Conservation (phyloP, 192 early-diverging fungal species). For the Phycomyces nitens region DNA sequence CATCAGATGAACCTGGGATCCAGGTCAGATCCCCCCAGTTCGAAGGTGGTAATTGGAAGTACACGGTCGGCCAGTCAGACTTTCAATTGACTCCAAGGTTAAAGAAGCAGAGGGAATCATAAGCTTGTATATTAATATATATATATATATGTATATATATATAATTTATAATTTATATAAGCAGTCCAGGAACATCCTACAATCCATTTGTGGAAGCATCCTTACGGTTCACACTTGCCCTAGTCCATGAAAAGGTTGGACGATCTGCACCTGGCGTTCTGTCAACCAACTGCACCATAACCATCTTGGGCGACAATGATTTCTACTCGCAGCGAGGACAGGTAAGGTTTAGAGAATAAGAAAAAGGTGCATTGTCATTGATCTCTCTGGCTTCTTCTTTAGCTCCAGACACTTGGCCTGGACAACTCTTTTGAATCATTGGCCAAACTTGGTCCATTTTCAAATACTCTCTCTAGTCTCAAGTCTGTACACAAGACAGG, state of each 20-base stretch:
- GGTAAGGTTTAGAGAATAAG: slow-evolving; percentile 35
- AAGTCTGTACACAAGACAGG: slow-evolving; percentile 90
- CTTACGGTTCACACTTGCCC: slow-evolving; percentile 41
- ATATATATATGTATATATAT: background rate
- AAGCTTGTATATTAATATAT: background rate
- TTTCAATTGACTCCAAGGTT: background rate
- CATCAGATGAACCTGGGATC: slow-evolving; percentile 35
- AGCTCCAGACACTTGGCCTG: slow-evolving; percentile 2
- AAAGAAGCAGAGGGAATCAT: no score
- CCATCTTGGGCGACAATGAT: slow-evolving; percentile 91
- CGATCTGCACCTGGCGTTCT: slow-evolving; percentile 27
- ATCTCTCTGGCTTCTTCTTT: background rate
- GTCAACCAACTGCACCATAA: slow-evolving; percentile 58
- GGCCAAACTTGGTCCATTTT: slow-evolving; percentile 43
- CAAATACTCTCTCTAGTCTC: slow-evolving; percentile 59
- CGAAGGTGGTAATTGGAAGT: slow-evolving; percentile 76
- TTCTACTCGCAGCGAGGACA: slow-evolving; percentile 96
- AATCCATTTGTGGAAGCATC: slow-evolving; percentile 72
- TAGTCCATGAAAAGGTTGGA: slow-evolving; percentile 36
- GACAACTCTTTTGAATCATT: slow-evolving; percentile 7
- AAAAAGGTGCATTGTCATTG: background rate
- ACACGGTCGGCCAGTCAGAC: slow-evolving; percentile 32
- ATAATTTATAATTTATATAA: background rate
- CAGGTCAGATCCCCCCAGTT: slow-evolving; percentile 83
- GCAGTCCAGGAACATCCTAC: slow-evolving; percentile 7